Base-by-base conservation (phyloP, 495 filamentous ascomycete species). In the Penicillium lagena region DNA sequence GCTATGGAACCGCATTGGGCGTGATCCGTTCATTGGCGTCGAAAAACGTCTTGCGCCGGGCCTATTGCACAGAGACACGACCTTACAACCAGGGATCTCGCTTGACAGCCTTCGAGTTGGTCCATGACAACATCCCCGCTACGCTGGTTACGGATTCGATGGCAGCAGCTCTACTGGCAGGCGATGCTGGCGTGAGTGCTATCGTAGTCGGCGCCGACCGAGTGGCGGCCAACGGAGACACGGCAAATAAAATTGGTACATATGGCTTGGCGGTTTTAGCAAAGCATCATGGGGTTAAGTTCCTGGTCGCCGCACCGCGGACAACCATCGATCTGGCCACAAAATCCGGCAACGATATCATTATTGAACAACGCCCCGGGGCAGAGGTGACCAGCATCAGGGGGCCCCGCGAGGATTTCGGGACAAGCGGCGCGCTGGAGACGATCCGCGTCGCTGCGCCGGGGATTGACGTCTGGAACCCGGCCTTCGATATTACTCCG, bases 211-310 rank as follows among this genome's bases (percentile, higher is more conserved):
- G 93, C 13, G 93, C 93, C 13, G 93, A 98, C 62, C 81, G 93
- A 39, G 94, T 98, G 9, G 93, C 90, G 33, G 85, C 87, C 28
- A 98, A 98, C 59, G 93, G 93, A 30, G 93, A 98, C 67, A 97
- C 93, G 2, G 93, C 93, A 36, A 98, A 98, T 64, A 98, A 98
- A 70, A 94, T 98, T 45, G 93, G 93, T 28, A 98, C 93, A n/a
- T 97, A 97, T 61, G 67, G 76, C 33, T 76, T 98, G 28, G 90
- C 93, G 9, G 86, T 96, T 4, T 73, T 93, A 27, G 93, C 93
- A 15, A 82, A 76, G 47, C 70, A 88, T 55, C 94, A 97, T 59
- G 86, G 83, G 12, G 76, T 96, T 39, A 96, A 93, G 59, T 98
- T 98, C 59, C 73, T 98, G 27, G 90, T 97, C 8, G 93, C 94